Percentiles rank a stretch among this genome's conserved stretches.
These are phyloP conservation scores for Penicillium sp. DNA, from an alignment of 2,329 filamentous ascomycete genomes.

Conservation along the genomic window DNA sequence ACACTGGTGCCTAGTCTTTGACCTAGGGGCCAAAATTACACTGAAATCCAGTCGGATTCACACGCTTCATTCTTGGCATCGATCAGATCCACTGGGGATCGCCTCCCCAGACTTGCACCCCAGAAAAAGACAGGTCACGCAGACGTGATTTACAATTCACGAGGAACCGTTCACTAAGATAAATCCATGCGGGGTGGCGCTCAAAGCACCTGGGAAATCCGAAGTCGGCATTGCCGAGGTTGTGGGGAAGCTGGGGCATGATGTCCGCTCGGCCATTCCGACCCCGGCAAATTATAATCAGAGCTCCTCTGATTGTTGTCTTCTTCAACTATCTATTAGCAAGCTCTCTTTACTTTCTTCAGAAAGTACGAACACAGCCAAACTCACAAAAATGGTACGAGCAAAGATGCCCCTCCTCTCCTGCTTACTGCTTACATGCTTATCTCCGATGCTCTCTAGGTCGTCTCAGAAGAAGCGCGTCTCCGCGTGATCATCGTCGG, in stretches of 20 bases:
- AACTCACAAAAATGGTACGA: not conserved
- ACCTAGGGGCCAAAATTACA: not conserved
- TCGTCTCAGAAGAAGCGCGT: conserved; percentile 18
- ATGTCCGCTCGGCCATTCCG: not conserved
- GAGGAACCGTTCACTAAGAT: not conserved
- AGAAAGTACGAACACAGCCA: not conserved
- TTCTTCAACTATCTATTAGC: not conserved
- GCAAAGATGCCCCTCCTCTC: not conserved
- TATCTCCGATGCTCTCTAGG: not conserved
- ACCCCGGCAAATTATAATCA: not conserved
- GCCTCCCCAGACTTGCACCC: not conserved
- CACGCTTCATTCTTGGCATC: not conserved
- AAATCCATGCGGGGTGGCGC: not conserved
- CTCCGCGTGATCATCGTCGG: conserved; percentile 31
- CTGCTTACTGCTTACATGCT: not conserved
- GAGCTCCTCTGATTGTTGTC: not conserved
- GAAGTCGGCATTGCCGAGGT: conserved; percentile 12
- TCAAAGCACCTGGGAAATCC: conserved; percentile 7
- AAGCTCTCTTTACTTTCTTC: not conserved
- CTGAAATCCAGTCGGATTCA: not conserved
- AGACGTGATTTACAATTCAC: not conserved
- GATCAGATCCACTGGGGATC: not conserved
- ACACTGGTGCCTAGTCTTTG: no score
- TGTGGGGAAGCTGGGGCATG: not conserved
- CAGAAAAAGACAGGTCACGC: not conserved